These are phyloP conservation scores for Hansenula lynferdii DNA, from an alignment of 1,139 yeast genomes.

Conservation along the genomic window DNA sequence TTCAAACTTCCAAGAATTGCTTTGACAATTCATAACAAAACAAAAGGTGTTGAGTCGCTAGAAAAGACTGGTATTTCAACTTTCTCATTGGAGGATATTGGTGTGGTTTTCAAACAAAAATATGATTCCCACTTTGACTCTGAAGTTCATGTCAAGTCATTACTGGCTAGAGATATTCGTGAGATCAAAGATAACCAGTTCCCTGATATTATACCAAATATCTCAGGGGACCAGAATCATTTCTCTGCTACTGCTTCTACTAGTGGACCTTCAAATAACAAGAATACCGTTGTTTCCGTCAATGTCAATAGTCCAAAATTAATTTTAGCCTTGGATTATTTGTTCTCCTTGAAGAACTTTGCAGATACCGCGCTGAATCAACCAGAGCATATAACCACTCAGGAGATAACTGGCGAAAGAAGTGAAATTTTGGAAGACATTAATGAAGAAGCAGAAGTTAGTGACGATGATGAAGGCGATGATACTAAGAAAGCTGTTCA, in stretches of 20 bases:
- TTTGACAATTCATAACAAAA: slow-evolving; percentile 58
- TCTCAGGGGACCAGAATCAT: slow-evolving; percentile 61
- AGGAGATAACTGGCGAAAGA: neutral
- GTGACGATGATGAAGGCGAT: slow-evolving; percentile 12
- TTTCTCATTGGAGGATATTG: slow-evolving; percentile 59
- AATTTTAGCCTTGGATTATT: slow-evolving; percentile 79
- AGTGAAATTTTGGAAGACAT: neutral
- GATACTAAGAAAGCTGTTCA: slow-evolving; percentile 2
- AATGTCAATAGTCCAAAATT: slow-evolving; percentile 78
- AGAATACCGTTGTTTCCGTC: slow-evolving; percentile 48
- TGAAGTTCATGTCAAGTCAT: slow-evolving; percentile 62
- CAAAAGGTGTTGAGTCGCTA: slow-evolving; percentile 36
- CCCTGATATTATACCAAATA: slow-evolving; percentile 74
- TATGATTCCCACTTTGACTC: slow-evolving; percentile 56
- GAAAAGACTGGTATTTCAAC: slow-evolving; percentile 48
- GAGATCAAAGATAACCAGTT: slow-evolving; percentile 58
- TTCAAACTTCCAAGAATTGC: slow-evolving; percentile 63
- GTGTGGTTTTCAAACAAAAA: slow-evolving; percentile 43
- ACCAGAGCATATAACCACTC: slow-evolving; percentile 3
- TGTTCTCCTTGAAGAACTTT: slow-evolving; percentile 71
- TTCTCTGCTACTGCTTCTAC: slow-evolving; percentile 54
- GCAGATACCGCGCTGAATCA: slow-evolving; percentile 37
- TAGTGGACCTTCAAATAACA: slow-evolving; percentile 35
- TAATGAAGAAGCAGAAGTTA: neutral
- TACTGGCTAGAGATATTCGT: slow-evolving; percentile 76